Evolutionary conservation across 1,284 basidiomycete species (phyloP).

Genomic region (Hemileia vastatrix): DNA sequence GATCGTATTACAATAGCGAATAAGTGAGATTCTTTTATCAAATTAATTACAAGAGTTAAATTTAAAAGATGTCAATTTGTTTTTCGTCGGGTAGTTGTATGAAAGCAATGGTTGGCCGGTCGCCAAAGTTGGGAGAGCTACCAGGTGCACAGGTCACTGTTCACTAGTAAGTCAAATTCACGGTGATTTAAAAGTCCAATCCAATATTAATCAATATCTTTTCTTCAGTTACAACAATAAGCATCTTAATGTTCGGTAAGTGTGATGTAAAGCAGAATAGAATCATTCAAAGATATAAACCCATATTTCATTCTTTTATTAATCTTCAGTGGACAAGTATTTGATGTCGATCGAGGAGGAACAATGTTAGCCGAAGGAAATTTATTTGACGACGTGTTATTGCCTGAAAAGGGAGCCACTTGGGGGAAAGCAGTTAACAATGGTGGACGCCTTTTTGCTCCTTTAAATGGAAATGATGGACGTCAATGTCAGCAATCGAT

Average conservation of each 20-base stretch:
- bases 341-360: constrained; percentile 3
- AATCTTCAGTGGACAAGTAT: neutral
- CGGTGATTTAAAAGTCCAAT: neutral
- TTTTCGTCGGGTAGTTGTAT: too few relatives aligned
- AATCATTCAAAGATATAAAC: too few relatives aligned
- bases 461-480: neutral
- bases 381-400: constrained; percentile 15
- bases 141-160: neutral
- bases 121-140: constrained; percentile 7
- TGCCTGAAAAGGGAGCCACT: neutral
- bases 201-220: neutral
- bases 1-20: too few relatives aligned
- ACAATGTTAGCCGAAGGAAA: constrained; percentile 18
- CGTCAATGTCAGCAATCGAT: neutral
- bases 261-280: neutral
- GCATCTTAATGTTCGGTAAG: constrained; percentile 7
- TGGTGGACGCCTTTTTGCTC: constrained; percentile 8
- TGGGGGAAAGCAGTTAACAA: neutral
- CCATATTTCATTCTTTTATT: neutral
- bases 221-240: constrained; percentile 15
- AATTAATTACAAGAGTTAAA: too few relatives aligned
- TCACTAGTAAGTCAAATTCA: constrained; percentile 7
- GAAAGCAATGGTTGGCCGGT: too few relatives aligned
- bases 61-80: too few relatives aligned
- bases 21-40: too few relatives aligned